A percentile compares a stretch with the other conserved stretches of the same genome.
Conservation (phyloP, 1,139 yeast genomes). For the Protomyces pachydermus region DNA sequence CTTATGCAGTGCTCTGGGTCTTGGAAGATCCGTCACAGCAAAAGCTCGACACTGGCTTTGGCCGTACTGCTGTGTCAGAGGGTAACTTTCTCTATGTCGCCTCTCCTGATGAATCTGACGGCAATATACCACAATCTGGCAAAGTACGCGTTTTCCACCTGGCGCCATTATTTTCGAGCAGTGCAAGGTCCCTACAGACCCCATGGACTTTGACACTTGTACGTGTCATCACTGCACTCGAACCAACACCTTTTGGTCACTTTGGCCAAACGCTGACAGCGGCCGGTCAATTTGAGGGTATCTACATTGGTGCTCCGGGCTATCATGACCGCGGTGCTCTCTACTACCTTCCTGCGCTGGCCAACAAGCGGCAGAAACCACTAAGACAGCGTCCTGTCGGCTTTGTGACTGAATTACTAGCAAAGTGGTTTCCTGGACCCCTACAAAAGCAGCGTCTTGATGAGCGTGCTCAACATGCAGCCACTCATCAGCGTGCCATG, state of each 20-base stretch:
- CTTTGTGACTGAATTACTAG: neutral
- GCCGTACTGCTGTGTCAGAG: neutral
- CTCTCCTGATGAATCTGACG: neutral
- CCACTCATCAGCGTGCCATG: no score
- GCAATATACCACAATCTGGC: constrained; percentile 2
- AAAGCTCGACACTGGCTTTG: constrained; percentile 12
- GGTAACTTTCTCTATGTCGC: constrained; percentile 11
- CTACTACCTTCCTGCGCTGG: neutral
- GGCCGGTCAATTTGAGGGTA: neutral
- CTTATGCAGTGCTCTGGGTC: neutral
- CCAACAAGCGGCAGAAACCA: neutral
- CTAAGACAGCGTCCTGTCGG: neutral
- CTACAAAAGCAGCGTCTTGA: neutral
- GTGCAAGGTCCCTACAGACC: neutral
- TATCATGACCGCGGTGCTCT: constrained; percentile 11
- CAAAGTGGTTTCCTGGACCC: neutral
- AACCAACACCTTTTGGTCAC: neutral
- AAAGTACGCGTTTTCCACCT: constrained; percentile 8
- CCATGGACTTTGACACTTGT: constrained; percentile 14
- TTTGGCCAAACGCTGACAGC: neutral
- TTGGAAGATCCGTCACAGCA: constrained; percentile 7
- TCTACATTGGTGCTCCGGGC: constrained; percentile 7
- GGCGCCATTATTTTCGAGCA: constrained; percentile 1
- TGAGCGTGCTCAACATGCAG: neutral
- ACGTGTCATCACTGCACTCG: constrained; percentile 1